A percentile compares a stretch with the other conserved stretches of the same genome.
Evolutionary conservation across 306 rosid genomes (phyloP).

Genomic region (Quercus cerris): DNA sequence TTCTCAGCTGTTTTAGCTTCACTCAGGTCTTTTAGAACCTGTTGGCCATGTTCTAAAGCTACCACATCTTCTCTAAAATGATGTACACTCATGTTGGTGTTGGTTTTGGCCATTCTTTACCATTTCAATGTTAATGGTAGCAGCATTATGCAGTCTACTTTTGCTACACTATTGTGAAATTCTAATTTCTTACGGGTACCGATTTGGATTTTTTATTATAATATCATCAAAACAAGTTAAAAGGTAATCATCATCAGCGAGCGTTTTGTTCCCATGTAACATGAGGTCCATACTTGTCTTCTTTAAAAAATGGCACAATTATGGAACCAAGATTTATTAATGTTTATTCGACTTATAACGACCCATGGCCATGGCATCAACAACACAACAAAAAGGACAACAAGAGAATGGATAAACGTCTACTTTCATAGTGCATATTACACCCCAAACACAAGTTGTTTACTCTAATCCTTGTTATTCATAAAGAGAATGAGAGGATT

Average conservation of each 20-base stretch:
- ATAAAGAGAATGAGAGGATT: not conserved
- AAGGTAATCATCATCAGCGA: not conserved
- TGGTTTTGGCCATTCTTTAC: not conserved
- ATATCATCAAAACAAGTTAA: not conserved
- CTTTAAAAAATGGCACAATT: not conserved
- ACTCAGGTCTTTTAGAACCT: not conserved
- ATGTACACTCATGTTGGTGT: not conserved
- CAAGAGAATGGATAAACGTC: not conserved
- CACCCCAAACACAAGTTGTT: not conserved
- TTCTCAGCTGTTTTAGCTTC: not conserved
- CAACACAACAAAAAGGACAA: not conserved
- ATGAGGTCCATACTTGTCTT: not conserved
- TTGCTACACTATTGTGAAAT: not conserved
- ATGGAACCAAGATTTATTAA: not conserved
- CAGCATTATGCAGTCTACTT: not conserved
- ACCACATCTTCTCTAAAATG: not conserved
- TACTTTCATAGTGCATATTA: not conserved
- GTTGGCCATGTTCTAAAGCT: constrained; percentile 1
- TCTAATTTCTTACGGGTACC: not conserved
- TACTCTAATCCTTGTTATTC: not conserved
- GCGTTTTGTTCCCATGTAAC: not conserved
- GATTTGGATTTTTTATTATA: not conserved
- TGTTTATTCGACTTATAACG: not conserved
- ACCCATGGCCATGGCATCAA: not conserved
- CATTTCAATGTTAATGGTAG: not conserved